These are phyloP conservation scores for Anethum foeniculum DNA, from an alignment of 140 eudicot species.

Conservation along the genomic window DNA sequence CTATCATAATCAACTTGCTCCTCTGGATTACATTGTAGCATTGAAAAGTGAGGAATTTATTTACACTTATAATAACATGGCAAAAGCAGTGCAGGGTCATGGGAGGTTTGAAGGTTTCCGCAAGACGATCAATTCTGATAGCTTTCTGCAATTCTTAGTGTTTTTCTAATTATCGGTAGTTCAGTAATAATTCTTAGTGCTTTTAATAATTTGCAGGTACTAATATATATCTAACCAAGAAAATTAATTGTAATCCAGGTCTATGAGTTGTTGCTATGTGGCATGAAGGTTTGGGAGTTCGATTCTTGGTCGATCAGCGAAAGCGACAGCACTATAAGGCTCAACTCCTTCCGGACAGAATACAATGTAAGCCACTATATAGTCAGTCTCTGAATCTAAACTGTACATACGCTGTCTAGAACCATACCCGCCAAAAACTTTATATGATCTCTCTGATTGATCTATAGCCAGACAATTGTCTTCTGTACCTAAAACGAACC, in stretches of 20 bases:
- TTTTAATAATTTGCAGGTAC: not conserved
- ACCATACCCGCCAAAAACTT: constrained; percentile 81
- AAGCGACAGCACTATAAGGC: constrained; percentile 13
- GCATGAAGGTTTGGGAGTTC: constrained; percentile 65
- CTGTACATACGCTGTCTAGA: constrained; percentile 68
- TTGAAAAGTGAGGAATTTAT: no score
- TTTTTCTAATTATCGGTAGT: no score
- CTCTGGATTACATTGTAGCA: no score
- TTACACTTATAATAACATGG: no score
- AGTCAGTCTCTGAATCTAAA: constrained; percentile 42
- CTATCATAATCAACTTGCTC: no score
- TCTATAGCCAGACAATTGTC: constrained; percentile 76
- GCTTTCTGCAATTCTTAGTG: no score
- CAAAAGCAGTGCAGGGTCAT: no score
- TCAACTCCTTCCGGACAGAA: constrained; percentile 36
- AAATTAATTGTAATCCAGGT: constrained; percentile 24
- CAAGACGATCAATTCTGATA: no score
- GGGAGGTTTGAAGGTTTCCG: no score
- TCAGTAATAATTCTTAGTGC: no score
- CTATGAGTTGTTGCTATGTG: constrained; percentile 50
- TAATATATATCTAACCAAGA: not conserved
- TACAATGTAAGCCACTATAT: constrained; percentile 35
- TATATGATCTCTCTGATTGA: constrained; percentile 80
- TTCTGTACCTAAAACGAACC: constrained; percentile 46
- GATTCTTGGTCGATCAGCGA: constrained; percentile 39